Base-by-base conservation (phyloP, 2,329 filamentous ascomycete species). In the Ceratocystis cubensis region DNA sequence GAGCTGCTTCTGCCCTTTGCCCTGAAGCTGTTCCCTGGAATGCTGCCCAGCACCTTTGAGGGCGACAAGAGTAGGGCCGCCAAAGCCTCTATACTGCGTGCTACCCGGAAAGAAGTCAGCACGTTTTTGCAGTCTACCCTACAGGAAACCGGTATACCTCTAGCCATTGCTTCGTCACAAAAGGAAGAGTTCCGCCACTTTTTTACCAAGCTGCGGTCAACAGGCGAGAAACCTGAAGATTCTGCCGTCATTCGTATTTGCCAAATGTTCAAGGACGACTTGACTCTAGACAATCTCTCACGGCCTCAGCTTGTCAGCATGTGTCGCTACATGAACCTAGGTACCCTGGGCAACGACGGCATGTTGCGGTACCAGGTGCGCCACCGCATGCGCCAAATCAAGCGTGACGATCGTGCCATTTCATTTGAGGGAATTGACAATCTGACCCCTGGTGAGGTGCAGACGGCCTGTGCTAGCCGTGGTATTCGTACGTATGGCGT, bases 301-400 rank as follows among this genome's bases (percentile, higher is more conserved):
- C 84, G 94, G 69, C 94, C 94, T 17, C 94, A 99, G 77, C 81
- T 99, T 64, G 93, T 99, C 37, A 96, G 89, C 66, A 99, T 97
- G 83, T 97, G 94, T 82, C 88, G 90, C 69, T 99, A 99, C 80
- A 92, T 99, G 87, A 96, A 95, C 77, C 84, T 99, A 66, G 94
- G 93, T 79, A 93, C 91, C 0, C 96, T 97, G 72, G 94, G 94
- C 70, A 97, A 94, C 25, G 94, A 99, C 77, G 90, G 91, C 76
- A 96, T 99, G 88, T 86, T 99, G 64, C 89, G 94, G 66, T 99
- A 99, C 78, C 91, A 96, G 75, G 86, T 99, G 72, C 90, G 94
- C 67, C 92, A 97, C 78, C 89, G 93, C 69, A 99, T 99, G 94
- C 86, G 93, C 72, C 94, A 99, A 78, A 97, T 97, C 81, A 99